phyloP scores from a whole-genome alignment of 352 stramenopile genomes.

The Aphanomyces stellatus region DNA sequence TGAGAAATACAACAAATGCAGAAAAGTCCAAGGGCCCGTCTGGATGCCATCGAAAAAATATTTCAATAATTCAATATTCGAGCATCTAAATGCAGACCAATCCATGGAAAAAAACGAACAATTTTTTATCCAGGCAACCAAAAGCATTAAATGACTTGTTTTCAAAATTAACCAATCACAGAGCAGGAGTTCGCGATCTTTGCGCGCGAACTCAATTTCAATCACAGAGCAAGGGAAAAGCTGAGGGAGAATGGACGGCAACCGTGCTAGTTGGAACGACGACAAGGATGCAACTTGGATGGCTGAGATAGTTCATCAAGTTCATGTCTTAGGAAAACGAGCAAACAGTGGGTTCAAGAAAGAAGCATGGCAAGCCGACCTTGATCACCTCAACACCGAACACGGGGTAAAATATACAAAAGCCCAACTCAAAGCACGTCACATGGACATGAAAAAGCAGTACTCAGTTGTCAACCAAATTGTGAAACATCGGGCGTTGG shows the following conservation, averaged over 20 bases:
- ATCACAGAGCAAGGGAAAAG: background rate
- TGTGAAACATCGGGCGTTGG: background rate
- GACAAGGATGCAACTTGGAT: background rate
- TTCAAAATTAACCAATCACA: background rate
- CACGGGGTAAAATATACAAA: background rate
- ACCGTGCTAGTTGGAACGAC: background rate
- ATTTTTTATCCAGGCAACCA: background rate
- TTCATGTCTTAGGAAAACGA: background rate
- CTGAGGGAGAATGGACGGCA: background rate
- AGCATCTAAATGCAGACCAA: too few species aligned
- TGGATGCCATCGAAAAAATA: too few species aligned
- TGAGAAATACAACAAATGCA: too few species aligned
- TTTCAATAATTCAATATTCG: too few species aligned
- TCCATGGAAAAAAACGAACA: too few species aligned
- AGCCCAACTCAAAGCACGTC: background rate
- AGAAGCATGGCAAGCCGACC: background rate
- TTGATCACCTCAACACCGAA: background rate
- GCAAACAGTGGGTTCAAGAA: background rate
- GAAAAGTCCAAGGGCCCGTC: too few species aligned
- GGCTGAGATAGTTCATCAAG: background rate
- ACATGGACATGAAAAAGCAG: background rate
- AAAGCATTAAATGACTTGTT: background rate
- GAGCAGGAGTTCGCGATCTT: background rate
- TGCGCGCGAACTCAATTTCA: background rate
- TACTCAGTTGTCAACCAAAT: background rate